Conservation (phyloP, 805 yeast species). For the Candida andamanensis region DNA sequence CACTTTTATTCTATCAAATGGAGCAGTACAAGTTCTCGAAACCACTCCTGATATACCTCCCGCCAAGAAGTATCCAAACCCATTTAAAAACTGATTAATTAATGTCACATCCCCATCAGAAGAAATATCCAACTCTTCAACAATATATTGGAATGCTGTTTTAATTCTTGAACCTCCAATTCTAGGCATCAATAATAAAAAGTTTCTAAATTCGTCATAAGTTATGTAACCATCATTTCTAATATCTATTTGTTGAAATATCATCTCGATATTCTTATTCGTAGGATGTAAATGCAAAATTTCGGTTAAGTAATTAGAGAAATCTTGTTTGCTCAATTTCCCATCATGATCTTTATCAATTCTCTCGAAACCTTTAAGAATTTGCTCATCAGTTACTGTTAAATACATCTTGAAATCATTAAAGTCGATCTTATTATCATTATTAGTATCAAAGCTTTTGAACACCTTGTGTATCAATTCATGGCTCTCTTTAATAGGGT, state of each 20-base stretch:
- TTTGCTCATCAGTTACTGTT: conserved; percentile 63
- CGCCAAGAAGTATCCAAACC: conserved; percentile 86
- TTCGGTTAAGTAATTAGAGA: conserved; percentile 55
- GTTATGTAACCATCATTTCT: conserved; percentile 65
- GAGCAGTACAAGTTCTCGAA: conserved; percentile 94
- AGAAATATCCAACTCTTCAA: conserved; percentile 73
- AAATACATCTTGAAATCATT: conserved; percentile 65
- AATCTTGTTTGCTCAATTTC: conserved; percentile 56
- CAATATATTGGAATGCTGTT: conserved; percentile 77
- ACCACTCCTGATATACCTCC: conserved; percentile 96
- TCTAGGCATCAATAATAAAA: conserved; percentile 77
- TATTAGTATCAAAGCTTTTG: conserved; percentile 51
- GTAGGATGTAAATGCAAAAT: conserved; percentile 51
- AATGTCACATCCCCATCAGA: conserved; percentile 92
- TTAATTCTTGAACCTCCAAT: conserved; percentile 67
- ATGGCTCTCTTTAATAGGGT: conserved; percentile 60
- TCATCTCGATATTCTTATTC: conserved; percentile 44
- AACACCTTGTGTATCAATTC: conserved; percentile 56
- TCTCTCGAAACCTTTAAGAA: conserved; percentile 58
- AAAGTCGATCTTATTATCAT: conserved; percentile 55
- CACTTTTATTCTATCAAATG: conserved; percentile 92
- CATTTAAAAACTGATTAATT: conserved; percentile 70
- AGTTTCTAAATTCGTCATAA: conserved; percentile 82
- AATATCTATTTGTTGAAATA: conserved; percentile 53
- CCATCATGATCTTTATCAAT: conserved; percentile 77